A percentile compares a stretch with the other conserved stretches of the same genome.
phyloP scores from a whole-genome alignment of 768 basidiomycete species.

The Russula dissimulans region DNA sequence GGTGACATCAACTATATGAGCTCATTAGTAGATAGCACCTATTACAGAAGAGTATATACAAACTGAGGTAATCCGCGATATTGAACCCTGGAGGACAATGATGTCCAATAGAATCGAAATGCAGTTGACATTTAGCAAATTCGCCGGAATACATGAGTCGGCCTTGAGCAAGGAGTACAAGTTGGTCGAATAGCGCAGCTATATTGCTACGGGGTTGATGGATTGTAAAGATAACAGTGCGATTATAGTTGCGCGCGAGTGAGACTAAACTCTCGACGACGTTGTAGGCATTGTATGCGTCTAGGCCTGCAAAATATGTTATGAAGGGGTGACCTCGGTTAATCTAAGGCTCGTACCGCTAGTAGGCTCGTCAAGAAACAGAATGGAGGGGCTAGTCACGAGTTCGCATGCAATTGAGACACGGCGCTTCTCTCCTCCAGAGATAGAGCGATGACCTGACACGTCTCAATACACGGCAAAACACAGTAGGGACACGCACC shows the following conservation, averaged over 20 bases:
- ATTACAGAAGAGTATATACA: conserved; percentile 22
- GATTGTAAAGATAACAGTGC: conserved; percentile 95
- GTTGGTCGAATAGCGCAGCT: conserved; percentile 88
- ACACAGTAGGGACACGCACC: conserved; percentile 37
- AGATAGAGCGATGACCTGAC: conserved; percentile 81
- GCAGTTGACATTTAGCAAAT: conserved; percentile 62
- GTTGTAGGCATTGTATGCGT: conserved; percentile 92
- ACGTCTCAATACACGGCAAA: not conserved
- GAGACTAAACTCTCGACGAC: conserved; percentile 84
- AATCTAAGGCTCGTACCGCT: conserved; percentile 50
- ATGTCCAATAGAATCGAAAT: conserved; percentile 70
- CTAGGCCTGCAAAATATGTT: conserved; percentile 50
- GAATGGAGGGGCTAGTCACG: conserved; percentile 91
- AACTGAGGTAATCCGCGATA: conserved; percentile 93
- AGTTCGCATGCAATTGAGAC: conserved; percentile 98
- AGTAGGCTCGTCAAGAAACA: conserved; percentile 96
- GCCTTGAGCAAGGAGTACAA: conserved; percentile 78
- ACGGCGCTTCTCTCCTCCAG: conserved; percentile 94
- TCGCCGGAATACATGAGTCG: conserved; percentile 81
- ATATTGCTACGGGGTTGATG: conserved; percentile 98
- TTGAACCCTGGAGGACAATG: conserved; percentile 93
- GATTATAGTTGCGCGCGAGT: conserved; percentile 80
- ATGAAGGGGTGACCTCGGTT: not conserved
- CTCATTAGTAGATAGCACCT: not conserved
- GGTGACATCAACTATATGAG: conserved; percentile 35